Evolutionary conservation across 768 basidiomycete species (phyloP), one percentile per base, ranked within the genome.

Genomic region (Boletus bicolor): DNA sequence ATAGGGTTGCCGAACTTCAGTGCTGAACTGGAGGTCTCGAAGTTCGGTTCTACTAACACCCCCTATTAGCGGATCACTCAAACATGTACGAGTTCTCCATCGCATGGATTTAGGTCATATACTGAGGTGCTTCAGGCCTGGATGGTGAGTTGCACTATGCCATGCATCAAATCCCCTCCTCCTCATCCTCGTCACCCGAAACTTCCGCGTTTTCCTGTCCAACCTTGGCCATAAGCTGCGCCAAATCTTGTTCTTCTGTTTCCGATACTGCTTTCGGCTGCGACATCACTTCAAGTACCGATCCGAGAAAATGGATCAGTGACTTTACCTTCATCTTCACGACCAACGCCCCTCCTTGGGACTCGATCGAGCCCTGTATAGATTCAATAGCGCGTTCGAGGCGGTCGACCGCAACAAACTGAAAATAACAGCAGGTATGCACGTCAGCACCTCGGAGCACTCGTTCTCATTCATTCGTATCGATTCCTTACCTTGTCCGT

Each of bases 251-350:
- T 72, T 99, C 97, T 75, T 99, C 97, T 5, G 91, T 91, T 72
- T 98, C 97, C 26, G 92, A 94, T 37, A 99, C 89, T 2, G 96
- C 93, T 79, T 98, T 98, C 57, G 97, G 97, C 93, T 97, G 62
- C 32, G 19, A 57, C 21, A 11, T 9, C n/a, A 41, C 10, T n/a
- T 26, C 41, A 17, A 36, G 56, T 24, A 38, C 34, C 28, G 9
- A 36, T 11, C 35, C 38, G 15, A 19, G 2, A 10, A 19, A 24
- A 45, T 28, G 32, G 14, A 41, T 6, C 8, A 15, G 46, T 11
- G 14, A 28, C 47, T 39, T 24, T 57, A 91, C 94, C 85, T 92
- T 95, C 95, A 99, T 98, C 79, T 98, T 98, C 37, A 99, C 88
- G 34, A 89, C 79, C 55, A 98, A 77, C 45, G 82, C 85, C 2